Evolutionary conservation across 352 stramenopile genomes (phyloP).

Genomic region (Blastocystis sp.): DNA sequence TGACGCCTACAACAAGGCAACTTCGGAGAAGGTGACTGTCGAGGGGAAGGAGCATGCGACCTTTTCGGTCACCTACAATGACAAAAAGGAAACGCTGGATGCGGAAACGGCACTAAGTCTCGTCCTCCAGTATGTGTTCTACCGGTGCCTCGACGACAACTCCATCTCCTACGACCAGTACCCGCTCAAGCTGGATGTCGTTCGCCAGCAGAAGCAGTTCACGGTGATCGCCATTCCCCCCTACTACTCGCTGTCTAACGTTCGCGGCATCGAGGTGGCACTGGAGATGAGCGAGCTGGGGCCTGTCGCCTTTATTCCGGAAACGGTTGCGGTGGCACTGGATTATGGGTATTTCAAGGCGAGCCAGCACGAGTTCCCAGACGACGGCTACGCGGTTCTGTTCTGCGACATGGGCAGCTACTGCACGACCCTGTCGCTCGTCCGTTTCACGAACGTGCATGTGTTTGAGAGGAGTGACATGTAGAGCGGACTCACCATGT

Average conservation of each 20-base stretch:
- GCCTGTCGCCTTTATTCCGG: neutral
- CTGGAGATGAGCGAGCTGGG: neutral
- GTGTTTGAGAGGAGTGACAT: neutral
- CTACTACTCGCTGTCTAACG: slow-evolving; percentile 29
- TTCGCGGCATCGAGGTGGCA: slow-evolving; percentile 3
- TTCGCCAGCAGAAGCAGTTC: neutral
- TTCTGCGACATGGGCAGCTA: slow-evolving; percentile 50
- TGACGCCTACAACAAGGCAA: neutral
- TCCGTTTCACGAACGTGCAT: slow-evolving; percentile 23
- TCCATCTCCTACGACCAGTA: neutral
- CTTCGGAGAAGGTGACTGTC: neutral
- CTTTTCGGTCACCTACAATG: neutral
- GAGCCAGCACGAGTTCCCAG: slow-evolving; percentile 2
- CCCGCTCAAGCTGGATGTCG: neutral
- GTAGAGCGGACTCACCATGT: neutral
- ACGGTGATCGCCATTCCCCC: slow-evolving; percentile 4
- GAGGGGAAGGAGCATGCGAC: neutral
- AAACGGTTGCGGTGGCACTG: slow-evolving; percentile 40
- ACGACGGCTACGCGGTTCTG: neutral
- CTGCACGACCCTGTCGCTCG: slow-evolving; percentile 10
- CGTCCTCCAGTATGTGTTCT: slow-evolving; percentile 32
- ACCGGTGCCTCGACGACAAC: neutral
- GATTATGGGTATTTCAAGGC: slow-evolving; percentile 53
- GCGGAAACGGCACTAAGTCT: slow-evolving; percentile 4
- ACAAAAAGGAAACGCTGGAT: neutral